These are phyloP conservation scores for Phytophthora agathidicida DNA, from an alignment of 352 stramenopile species.

Conservation along the genomic window DNA sequence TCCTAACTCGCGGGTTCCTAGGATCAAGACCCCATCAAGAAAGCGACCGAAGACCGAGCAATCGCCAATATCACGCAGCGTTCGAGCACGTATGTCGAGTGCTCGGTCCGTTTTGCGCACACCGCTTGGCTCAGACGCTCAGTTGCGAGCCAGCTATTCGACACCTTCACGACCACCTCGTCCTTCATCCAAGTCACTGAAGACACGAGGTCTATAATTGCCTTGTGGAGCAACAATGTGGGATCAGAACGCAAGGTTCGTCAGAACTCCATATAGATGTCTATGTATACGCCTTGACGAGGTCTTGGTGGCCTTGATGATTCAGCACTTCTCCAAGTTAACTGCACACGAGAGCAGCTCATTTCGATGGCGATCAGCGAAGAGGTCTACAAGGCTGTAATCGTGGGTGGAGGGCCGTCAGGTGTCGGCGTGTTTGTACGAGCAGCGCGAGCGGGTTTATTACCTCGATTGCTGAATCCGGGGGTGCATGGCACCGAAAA, in stretches of 20 bases:
- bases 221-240: background rate
- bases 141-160: slow-evolving; percentile 82
- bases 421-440: slow-evolving; percentile 80
- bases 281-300: slow-evolving; percentile 28
- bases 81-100: slow-evolving; percentile 64
- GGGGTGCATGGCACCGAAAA: slow-evolving; percentile 42
- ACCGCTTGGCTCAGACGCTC: slow-evolving; percentile 60
- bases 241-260: slow-evolving; percentile 3
- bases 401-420: slow-evolving; percentile 74
- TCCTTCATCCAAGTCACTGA: slow-evolving; percentile 29
- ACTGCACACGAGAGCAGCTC: background rate
- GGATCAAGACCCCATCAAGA: slow-evolving; percentile 22
- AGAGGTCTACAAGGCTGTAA: slow-evolving; percentile 71
- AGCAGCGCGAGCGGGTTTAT: slow-evolving; percentile 64
- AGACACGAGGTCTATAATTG: slow-evolving; percentile 33
- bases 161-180: slow-evolving; percentile 52
- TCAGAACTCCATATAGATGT: slow-evolving; percentile 14
- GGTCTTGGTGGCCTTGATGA: background rate
- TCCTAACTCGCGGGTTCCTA: slow-evolving; percentile 17
- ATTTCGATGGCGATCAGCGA: slow-evolving; percentile 24
- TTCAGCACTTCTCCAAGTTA: slow-evolving; percentile 1
- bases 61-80: slow-evolving; percentile 35
- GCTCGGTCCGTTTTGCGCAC: slow-evolving; percentile 50
- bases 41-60: slow-evolving; percentile 37
- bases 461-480: slow-evolving; percentile 59